Evolutionary conservation across 805 yeast species (phyloP), one percentile per base, ranked within the genome.

Genomic region (Saturnispora galanensis): DNA sequence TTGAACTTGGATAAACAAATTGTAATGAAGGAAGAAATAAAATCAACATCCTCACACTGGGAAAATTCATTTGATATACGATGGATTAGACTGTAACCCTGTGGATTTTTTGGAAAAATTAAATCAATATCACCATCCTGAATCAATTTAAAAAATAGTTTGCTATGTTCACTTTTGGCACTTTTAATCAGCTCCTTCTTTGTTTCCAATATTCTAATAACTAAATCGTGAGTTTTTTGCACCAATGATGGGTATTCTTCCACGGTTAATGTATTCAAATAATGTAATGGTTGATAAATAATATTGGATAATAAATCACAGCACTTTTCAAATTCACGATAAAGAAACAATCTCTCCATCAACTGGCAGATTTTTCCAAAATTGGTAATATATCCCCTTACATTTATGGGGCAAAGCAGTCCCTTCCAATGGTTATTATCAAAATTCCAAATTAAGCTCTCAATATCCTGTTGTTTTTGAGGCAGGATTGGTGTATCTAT

Each of bases 81-180:
- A 21, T 21, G 26, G 26, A 21, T 18, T 11, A 12, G 17, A 39
- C 38, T 45, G 31, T 5, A 48, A 31, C 18, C 45, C 18, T 2
- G 16, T 28, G 11, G 26, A 26, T 35, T 37, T 2, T 28, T 11
- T 10, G 13, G 16, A 41, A 48, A 44, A 9, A 48, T 33, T 10
- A 48, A 32, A 15, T 46, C 47, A 29, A 43, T 21, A 41, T 48
- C 47, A 8, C 40, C 41, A 32, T 39, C 41, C 38, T 46, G 47
- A 34, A 48, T 42, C 11, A 48, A 34, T 13, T 42, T 48, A 16
- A 49, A 49, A 11, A 49, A 11, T n/a, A 10, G 3, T 6, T 29
- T 29, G 5, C 47, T 44, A 16, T 48, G 38, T 21, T 35, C 45
- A 10, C 30, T 32, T 7, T 17, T 13, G 13, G 45, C 45, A n/a